Conservation (phyloP, 176 grass and related monocot species). For the Eleusine coracana region DNA sequence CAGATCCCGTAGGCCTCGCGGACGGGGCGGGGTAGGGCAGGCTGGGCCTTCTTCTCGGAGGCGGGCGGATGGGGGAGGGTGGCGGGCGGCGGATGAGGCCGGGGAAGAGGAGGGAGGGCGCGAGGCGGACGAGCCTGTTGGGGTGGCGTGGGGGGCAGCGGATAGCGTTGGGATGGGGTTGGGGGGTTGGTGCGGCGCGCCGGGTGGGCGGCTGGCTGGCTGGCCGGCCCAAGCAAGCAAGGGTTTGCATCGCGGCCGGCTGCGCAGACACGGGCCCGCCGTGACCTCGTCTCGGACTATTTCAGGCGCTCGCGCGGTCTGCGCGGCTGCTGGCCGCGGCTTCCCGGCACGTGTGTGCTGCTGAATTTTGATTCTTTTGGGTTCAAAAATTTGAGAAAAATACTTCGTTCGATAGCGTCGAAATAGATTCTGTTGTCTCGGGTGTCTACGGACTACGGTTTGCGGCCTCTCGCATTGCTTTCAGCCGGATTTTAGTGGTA, state of each 20-base stretch:
- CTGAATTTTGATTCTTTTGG: background rate
- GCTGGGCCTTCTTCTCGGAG: background rate
- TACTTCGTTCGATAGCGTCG: background rate
- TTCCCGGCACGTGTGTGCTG: background rate
- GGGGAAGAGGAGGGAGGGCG: background rate
- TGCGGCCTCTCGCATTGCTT: background rate
- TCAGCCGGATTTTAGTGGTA: background rate
- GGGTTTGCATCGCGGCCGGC: constrained; percentile 16
- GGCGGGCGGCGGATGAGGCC: background rate
- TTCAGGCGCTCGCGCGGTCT: background rate
- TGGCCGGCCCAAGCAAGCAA: background rate
- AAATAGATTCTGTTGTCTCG: background rate
- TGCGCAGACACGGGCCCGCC: constrained; percentile 2
- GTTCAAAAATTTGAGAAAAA: background rate
- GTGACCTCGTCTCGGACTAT: background rate
- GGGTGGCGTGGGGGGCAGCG: constrained; percentile 12
- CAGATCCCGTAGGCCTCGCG: constrained; percentile 10
- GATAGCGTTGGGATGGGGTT: constrained; percentile 31
- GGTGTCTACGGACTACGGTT: too few species aligned
- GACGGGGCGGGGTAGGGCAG: background rate
- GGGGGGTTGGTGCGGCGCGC: background rate
- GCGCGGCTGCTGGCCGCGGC: background rate
- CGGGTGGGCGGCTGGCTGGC: background rate
- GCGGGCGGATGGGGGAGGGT: background rate
- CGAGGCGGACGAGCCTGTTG: constrained; percentile 20